These are phyloP conservation scores for Scleroderma citrinum DNA, from an alignment of 768 basidiomycete genomes.

Conservation along the genomic window DNA sequence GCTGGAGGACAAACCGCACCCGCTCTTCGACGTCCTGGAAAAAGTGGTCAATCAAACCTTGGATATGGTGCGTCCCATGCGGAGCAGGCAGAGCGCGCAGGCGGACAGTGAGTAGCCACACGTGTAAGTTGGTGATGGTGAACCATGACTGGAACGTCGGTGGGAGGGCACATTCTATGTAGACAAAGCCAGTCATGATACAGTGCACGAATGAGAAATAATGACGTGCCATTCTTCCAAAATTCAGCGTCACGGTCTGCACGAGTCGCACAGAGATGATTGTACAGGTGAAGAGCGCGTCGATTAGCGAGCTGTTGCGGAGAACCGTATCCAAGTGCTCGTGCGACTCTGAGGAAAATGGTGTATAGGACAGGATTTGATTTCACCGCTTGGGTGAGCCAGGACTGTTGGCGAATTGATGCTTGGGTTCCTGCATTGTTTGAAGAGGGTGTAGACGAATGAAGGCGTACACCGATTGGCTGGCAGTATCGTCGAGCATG, in stretches of 20 bases:
- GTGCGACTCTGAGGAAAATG: conserved; percentile 44
- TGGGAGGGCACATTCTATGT: conserved; percentile 73
- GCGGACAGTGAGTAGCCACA: conserved; percentile 87
- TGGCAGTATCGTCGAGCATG: not conserved
- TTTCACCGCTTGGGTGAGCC: conserved; percentile 53
- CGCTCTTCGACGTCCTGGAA: conserved; percentile 92
- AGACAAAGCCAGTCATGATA: conserved; percentile 1
- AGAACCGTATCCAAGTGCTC: conserved; percentile 53
- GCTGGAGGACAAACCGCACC: conserved; percentile 73
- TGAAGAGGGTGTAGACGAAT: not conserved
- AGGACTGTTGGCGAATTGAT: conserved; percentile 31
- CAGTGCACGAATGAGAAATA: not conserved
- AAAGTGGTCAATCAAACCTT: conserved; percentile 89
- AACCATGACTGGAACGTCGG: conserved; percentile 98
- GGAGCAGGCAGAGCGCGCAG: conserved; percentile 73
- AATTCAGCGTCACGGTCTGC: conserved; percentile 57
- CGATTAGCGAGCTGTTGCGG: conserved; percentile 56
- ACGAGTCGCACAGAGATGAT: conserved; percentile 45
- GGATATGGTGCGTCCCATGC: conserved; percentile 63
- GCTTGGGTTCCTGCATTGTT: not conserved
- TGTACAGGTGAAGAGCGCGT: conserved; percentile 54
- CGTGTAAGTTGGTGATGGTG: conserved; percentile 84
- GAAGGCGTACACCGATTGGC: not conserved
- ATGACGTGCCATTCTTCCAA: conserved; percentile 60
- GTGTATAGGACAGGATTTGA: conserved; percentile 41